Percentiles rank a stretch among this genome's conserved stretches.
Evolutionary conservation across 2,329 filamentous ascomycete genomes (phyloP).

Genomic region (Calonectria hawksworthii): DNA sequence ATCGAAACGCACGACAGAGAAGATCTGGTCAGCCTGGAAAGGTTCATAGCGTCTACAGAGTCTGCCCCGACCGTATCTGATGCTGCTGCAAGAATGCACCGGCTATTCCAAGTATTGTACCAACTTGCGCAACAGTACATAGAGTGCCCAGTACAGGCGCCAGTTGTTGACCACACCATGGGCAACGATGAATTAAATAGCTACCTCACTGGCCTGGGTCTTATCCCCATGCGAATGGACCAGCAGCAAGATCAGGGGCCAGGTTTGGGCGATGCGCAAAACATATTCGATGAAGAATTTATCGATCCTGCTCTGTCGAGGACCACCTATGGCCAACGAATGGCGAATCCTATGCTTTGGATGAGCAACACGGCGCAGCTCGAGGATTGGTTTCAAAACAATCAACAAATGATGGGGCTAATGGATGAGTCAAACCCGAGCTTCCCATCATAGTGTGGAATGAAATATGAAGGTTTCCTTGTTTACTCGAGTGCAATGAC

Average conservation of each 20-base stretch:
- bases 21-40: constrained; percentile 7
- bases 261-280: not conserved
- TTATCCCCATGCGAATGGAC: not conserved
- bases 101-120: constrained; percentile 9
- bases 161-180: not conserved
- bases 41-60: constrained; percentile 4
- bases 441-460: not conserved
- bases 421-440: constrained; percentile 6
- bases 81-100: not conserved
- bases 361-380: constrained; percentile 13
- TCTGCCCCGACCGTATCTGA: constrained; percentile 5
- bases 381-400: constrained; percentile 24
- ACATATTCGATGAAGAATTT: not conserved
- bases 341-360: not conserved
- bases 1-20: constrained; percentile 12
- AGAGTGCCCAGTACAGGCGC: not conserved
- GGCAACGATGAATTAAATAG: not conserved
- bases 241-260: not conserved
- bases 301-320: not conserved
- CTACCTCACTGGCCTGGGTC: not conserved
- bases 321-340: not conserved
- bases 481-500: not conserved
- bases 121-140: not conserved
- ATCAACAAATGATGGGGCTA: constrained; percentile 18
- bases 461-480: not conserved